These are phyloP conservation scores for Mytilinidion resinicola DNA, from an alignment of 495 filamentous ascomycete genomes.

Conservation along the genomic window DNA sequence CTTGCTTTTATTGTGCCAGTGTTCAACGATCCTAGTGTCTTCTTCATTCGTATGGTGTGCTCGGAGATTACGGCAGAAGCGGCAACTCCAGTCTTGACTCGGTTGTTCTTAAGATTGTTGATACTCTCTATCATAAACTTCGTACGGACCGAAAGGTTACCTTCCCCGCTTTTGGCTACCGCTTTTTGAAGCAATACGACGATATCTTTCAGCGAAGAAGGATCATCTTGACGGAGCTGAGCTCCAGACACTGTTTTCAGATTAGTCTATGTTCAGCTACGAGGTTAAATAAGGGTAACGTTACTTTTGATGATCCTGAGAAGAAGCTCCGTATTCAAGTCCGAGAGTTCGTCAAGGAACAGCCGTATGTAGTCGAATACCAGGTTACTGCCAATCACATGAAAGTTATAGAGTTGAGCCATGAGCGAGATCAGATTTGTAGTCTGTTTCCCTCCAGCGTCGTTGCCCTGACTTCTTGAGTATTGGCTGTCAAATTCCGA, in stretches of 20 bases:
- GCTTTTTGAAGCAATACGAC: conserved; percentile 70
- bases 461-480: conserved; percentile 34
- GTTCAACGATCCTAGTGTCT: conserved; percentile 68
- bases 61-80: conserved; percentile 61
- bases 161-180: conserved; percentile 58
- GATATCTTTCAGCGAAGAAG: conserved; percentile 85
- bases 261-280: neutral
- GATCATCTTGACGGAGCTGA: conserved; percentile 84
- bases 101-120: conserved; percentile 89
- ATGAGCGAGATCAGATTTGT: conserved; percentile 78
- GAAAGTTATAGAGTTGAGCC: conserved; percentile 86
- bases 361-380: conserved; percentile 84
- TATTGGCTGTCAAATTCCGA: conserved; percentile 59
- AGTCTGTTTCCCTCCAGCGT: conserved; percentile 52
- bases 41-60: conserved; percentile 79
- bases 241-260: conserved; percentile 26
- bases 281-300: conserved; percentile 14
- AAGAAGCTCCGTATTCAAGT: conserved; percentile 86
- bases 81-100: conserved; percentile 63
- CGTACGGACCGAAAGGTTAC: conserved; percentile 74
- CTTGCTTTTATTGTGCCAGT: conserved; percentile 59
- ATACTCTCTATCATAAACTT: conserved; percentile 99
- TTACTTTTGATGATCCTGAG: conserved; percentile 72
- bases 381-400: conserved; percentile 72
- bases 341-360: conserved; percentile 68